These are phyloP conservation scores for Trichoderma sp. DNA, from an alignment of 2,329 filamentous ascomycete genomes.

Conservation along the genomic window DNA sequence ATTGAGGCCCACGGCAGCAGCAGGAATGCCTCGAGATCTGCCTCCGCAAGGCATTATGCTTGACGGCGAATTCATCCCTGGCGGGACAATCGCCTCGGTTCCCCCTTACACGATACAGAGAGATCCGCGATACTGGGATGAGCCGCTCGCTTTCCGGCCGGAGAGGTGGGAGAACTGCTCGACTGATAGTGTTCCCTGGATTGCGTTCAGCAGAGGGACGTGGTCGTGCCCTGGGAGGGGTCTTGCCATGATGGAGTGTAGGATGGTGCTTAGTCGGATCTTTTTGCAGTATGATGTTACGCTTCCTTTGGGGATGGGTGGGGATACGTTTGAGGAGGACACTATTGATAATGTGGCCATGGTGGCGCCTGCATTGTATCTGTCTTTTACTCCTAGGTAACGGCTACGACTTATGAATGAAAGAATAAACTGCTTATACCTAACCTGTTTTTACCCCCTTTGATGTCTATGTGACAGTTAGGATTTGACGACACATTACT, in stretches of 20 bases:
- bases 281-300: conserved; percentile 26
- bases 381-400: conserved; percentile 3
- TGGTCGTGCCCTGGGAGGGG: conserved; percentile 37
- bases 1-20: conserved; percentile 37
- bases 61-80: conserved; percentile 34
- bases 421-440: no score
- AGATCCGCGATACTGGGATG: conserved; percentile 23
- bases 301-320: conserved; percentile 1
- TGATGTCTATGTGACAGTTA: no score
- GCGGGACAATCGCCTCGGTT: conserved; percentile 33
- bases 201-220: conserved; percentile 24
- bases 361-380: conserved; percentile 30
- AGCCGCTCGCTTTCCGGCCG: conserved; percentile 31
- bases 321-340: neutral
- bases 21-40: conserved; percentile 35
- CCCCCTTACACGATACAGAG: conserved; percentile 20
- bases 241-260: conserved; percentile 35
- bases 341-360: neutral
- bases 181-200: neutral
- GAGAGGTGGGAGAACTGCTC: conserved; percentile 32
- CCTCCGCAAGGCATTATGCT: conserved; percentile 36
- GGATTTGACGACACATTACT: no score
- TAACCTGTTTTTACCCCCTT: no score
- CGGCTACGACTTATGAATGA: neutral
- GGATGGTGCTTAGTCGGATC: neutral